These are phyloP conservation scores for Naganishia sp. DNA, from an alignment of 1,284 basidiomycete species.

Conservation along the genomic window DNA sequence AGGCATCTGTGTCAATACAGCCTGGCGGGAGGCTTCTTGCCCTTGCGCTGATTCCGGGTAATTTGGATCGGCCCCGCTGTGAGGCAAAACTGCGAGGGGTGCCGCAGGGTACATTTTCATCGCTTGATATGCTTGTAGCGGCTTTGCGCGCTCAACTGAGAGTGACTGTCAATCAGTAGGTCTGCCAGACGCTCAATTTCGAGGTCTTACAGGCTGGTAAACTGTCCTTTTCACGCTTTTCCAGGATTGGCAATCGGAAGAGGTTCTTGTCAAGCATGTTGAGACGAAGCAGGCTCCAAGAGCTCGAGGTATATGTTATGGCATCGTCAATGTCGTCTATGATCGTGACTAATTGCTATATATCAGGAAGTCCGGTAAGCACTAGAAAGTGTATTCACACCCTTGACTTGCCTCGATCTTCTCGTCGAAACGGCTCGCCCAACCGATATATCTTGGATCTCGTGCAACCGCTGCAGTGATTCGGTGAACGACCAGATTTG, in stretches of 20 bases:
- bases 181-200: background rate
- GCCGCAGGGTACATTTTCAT: constrained; percentile 42
- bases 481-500: constrained; percentile 67
- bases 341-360: constrained; percentile 70
- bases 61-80: constrained; percentile 39
- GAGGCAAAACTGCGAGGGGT: constrained; percentile 29
- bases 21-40: constrained; percentile 34
- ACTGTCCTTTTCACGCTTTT: constrained; percentile 24
- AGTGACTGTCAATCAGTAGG: constrained; percentile 53
- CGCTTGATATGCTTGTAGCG: constrained; percentile 36
- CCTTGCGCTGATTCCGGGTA: constrained; percentile 39
- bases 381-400: background rate
- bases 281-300: constrained; percentile 70
- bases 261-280: constrained; percentile 70
- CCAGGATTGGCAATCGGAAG: constrained; percentile 65
- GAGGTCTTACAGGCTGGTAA: constrained; percentile 34
- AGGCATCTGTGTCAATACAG: constrained; percentile 32
- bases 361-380: background rate
- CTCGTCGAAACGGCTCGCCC: constrained; percentile 67
- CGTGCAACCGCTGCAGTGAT: constrained; percentile 68
- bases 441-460: constrained; percentile 67
- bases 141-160: constrained; percentile 21
- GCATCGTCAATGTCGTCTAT: constrained; percentile 64
- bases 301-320: constrained; percentile 72
- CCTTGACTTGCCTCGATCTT: constrained; percentile 61